Evolutionary conservation across 1,284 basidiomycete species (phyloP).

Genomic region (Gomphus bonarii): DNA sequence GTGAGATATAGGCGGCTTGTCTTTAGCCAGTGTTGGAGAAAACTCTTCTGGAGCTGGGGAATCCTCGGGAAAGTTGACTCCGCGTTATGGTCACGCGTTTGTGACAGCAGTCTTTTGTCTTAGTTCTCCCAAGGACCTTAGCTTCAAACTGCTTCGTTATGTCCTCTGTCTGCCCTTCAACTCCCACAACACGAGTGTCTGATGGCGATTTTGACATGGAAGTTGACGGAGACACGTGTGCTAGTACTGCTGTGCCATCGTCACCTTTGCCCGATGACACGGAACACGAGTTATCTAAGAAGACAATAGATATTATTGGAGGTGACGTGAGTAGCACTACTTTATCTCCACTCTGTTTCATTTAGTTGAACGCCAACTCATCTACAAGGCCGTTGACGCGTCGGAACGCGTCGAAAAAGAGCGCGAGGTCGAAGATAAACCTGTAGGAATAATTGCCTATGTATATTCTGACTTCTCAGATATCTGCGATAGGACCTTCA

Average conservation of each 20-base stretch:
- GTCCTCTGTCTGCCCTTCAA: background rate
- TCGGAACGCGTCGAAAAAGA: background rate
- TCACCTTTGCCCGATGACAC: background rate
- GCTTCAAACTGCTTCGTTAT: background rate
- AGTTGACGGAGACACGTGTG: background rate
- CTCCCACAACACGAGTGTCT: background rate
- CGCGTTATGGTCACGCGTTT: constrained; percentile 7
- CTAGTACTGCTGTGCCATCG: background rate
- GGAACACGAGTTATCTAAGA: background rate
- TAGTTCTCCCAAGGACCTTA: background rate
- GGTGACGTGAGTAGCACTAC: background rate
- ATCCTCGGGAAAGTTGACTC: too few species aligned
- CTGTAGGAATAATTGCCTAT: background rate
- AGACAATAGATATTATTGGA: background rate
- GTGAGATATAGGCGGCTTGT: too few species aligned
- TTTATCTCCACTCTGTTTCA: background rate
- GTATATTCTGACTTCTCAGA: background rate
- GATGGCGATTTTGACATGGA: background rate
- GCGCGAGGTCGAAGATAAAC: background rate
- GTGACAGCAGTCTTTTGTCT: background rate
- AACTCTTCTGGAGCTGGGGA: too few species aligned
- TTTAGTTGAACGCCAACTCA: background rate
- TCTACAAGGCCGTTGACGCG: background rate
- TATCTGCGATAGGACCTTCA: constrained; percentile 30
- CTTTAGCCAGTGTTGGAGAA: too few species aligned